Conservation (phyloP, 768 basidiomycete genomes). For the Rhodosporidiobolus sp. region DNA sequence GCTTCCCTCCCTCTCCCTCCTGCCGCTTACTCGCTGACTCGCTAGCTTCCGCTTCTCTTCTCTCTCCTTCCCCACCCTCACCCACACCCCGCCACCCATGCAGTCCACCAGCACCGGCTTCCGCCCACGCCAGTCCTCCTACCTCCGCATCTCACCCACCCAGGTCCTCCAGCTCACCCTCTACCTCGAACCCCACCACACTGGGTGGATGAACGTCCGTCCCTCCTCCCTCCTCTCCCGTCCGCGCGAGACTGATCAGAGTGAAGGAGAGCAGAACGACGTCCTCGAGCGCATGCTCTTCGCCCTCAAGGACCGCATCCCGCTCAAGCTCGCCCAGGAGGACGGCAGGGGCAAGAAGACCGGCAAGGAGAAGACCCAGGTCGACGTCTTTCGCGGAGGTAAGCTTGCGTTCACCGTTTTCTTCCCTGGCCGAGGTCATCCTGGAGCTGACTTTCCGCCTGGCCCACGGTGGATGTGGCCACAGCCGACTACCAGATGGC, state of each 20-base stretch:
- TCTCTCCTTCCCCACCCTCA: too few relatives aligned
- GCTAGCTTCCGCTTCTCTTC: too few relatives aligned
- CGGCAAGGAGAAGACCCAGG: conserved; percentile 34
- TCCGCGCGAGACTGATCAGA: neutral
- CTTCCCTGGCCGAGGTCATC: neutral
- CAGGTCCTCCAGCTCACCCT: conserved; percentile 41
- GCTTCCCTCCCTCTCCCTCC: too few relatives aligned
- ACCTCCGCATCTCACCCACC: conserved; percentile 39
- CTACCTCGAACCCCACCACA: conserved; percentile 38
- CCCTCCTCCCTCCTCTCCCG: neutral
- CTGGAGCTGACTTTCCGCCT: neutral
- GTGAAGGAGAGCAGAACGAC: conserved; percentile 5
- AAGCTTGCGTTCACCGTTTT: neutral
- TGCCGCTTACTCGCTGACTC: too few relatives aligned
- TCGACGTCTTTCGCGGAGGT: conserved; percentile 44
- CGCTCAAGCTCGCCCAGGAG: conserved; percentile 30
- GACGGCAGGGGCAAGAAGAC: neutral
- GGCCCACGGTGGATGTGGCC: too few relatives aligned
- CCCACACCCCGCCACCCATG: too few relatives aligned
- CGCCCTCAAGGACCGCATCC: conserved; percentile 41
- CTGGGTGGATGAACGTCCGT: conserved; percentile 38
- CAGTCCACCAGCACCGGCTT: neutral
- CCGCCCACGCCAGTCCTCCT: conserved; percentile 38
- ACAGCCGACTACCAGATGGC: conserved; percentile 41
- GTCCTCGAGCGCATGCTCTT: conserved; percentile 41